Evolutionary conservation across 2,329 filamentous ascomycete genomes (phyloP), one percentile per base, ranked within the genome.

Genomic region (Alternaria hordeiaustralica): DNA sequence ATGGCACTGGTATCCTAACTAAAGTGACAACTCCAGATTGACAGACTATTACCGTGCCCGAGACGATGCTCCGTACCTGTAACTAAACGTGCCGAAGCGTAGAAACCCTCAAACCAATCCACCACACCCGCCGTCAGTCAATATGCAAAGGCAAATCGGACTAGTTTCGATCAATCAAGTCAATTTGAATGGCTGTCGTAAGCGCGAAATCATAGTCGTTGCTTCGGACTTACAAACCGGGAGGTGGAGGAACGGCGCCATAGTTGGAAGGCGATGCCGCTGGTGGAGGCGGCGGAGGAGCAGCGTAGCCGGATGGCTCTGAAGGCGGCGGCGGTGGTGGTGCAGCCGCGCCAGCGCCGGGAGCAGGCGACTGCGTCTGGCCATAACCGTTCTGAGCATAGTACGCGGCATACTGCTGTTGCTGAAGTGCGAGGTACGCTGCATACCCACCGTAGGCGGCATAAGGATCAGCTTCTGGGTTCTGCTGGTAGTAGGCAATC

Each of bases 401-500:
- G 63, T 79, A 78, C 55, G 76, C 67, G 25, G 73, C 71, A 50
- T 76, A 79, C 61, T 68, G 68, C 51, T 72, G 71, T 53, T 74
- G 62, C 58, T 81, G 80, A 11, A 69, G 67, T 9, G 67, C 66
- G 61, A 71, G 66, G 36, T 71, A 66, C 53, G 66, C 70, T 15
- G 78, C 70, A 53, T 79, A 97, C 58, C 95, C 95, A 66, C 95
- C 95, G 72, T 96, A 97, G 9, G 92, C 89, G 45, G 93, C 93
- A 78, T 97, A 97, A 0, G 94, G 95, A 75, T 97, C 93, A 66
- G 87, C 84, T 90, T 90, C 78, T 95, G 96, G 67, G 90, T 36
- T 91, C 88, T 60, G 88, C 33, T 85, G 86, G 60, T 77, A 75
- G 62, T 75, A 75, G 28, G 71, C 74, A 65, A 94, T 95, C 79